phyloP scores from a whole-genome alignment of 805 yeast genomes.

The Saturnispora dispora region DNA sequence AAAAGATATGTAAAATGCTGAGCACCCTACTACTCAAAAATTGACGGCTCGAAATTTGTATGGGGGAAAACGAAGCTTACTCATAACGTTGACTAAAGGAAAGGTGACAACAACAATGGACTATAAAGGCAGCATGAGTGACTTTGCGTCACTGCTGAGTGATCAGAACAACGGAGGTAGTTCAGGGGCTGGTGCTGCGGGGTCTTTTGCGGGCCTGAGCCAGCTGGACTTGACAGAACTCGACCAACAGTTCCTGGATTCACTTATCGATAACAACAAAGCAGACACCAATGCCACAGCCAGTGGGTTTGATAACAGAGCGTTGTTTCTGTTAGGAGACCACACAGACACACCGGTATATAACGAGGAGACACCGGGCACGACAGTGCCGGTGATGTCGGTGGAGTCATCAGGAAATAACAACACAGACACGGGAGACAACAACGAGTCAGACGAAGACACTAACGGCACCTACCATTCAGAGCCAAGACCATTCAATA shows the following conservation, averaged over 20 bases:
- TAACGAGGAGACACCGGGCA: not conserved
- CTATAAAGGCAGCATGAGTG: conserved; percentile 5
- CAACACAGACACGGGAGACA: not conserved
- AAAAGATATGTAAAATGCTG: not conserved
- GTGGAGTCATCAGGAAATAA: not conserved
- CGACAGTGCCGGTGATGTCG: not conserved
- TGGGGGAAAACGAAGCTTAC: not conserved
- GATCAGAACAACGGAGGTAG: not conserved
- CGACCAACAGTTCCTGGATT: conserved; percentile 6
- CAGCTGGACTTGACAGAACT: conserved; percentile 3
- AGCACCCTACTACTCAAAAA: not conserved
- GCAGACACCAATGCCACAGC: not conserved
- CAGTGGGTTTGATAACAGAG: not conserved
- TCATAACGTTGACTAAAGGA: not conserved
- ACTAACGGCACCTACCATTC: not conserved
- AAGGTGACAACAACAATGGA: conserved; percentile 1
- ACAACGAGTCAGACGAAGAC: not conserved
- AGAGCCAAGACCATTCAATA: conserved; percentile 3
- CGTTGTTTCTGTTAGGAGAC: not conserved
- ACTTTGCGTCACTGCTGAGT: conserved; percentile 1
- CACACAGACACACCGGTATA: not conserved
- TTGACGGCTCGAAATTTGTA: not conserved
- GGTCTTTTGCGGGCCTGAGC: conserved; percentile 6
- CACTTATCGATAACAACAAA: conserved; percentile 1
- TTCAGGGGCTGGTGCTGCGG: not conserved